A percentile compares a stretch with the other conserved stretches of the same genome.
phyloP scores from a whole-genome alignment of 805 yeast species.

The Candida tibetensis region DNA sequence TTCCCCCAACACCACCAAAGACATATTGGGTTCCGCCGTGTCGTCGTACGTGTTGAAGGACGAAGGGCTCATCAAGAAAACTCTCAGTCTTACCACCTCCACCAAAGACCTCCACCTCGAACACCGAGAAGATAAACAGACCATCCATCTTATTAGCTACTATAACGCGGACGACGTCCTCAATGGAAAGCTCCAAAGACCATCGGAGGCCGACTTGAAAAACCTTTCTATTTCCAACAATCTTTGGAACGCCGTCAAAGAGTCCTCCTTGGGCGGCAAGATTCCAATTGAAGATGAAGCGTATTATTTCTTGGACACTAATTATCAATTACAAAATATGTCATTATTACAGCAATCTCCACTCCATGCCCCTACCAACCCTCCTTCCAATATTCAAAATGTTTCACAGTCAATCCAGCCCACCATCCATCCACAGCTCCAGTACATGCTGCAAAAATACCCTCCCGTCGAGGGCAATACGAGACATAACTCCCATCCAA shows the following conservation, averaged over 20 bases:
- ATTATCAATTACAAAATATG: slow-evolving; percentile 43
- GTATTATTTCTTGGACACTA: slow-evolving; percentile 44
- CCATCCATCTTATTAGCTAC: slow-evolving; percentile 76
- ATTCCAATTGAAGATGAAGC: slow-evolving; percentile 49
- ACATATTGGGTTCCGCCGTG: slow-evolving; percentile 43
- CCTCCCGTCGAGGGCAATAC: slow-evolving; percentile 1
- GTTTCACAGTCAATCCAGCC: slow-evolving; percentile 2
- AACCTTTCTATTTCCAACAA: slow-evolving; percentile 46
- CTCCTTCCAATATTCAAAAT: background rate
- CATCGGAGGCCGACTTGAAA: slow-evolving; percentile 54
- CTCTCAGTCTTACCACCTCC: slow-evolving; percentile 51
- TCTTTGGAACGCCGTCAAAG: slow-evolving; percentile 56
- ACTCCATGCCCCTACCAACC: background rate
- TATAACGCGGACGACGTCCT: slow-evolving; percentile 74
- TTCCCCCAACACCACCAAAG: slow-evolving; percentile 8
- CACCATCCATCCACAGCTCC: slow-evolving; percentile 1
- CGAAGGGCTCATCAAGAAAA: slow-evolving; percentile 78
- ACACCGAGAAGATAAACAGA: slow-evolving; percentile 33
- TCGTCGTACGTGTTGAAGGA: slow-evolving; percentile 64
- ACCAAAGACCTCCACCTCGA: slow-evolving; percentile 26
- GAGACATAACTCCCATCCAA: slow-evolving; percentile 13
- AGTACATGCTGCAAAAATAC: slow-evolving; percentile 10
- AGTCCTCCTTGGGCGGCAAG: slow-evolving; percentile 58
- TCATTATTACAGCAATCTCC: slow-evolving; percentile 20
- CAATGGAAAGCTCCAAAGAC: slow-evolving; percentile 52